Percentiles rank a stretch among this genome's conserved stretches.
Evolutionary conservation across 768 basidiomycete species (phyloP).

Genomic region (Ramaria sp.): DNA sequence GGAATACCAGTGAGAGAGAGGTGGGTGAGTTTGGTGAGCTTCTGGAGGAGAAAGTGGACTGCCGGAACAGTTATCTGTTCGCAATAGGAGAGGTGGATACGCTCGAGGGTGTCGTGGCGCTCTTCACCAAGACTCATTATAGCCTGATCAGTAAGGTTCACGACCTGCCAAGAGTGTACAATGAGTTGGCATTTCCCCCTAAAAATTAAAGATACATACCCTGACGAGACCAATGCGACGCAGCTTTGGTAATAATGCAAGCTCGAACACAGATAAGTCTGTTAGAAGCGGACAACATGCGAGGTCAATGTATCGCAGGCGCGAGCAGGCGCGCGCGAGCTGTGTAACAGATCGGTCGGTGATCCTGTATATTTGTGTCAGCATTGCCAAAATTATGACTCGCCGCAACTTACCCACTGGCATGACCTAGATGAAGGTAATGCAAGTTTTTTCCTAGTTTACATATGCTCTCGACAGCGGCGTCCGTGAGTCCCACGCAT

Average conservation of each 20-base stretch:
- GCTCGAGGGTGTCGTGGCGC: slow-evolving; percentile 77
- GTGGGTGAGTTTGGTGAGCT: slow-evolving; percentile 86
- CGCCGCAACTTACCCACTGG: slow-evolving; percentile 26
- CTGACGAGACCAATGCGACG: slow-evolving; percentile 92
- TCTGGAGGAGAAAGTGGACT: slow-evolving; percentile 80
- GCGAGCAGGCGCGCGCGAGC: slow-evolving; percentile 77
- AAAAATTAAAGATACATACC: neutral
- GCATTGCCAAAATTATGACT: neutral
- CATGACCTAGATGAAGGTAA: slow-evolving; percentile 92
- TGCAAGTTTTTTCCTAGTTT: slow-evolving; percentile 86
- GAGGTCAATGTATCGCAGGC: slow-evolving; percentile 91
- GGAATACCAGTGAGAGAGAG: slow-evolving; percentile 96
- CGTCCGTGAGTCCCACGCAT: slow-evolving; percentile 70
- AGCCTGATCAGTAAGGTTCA: slow-evolving; percentile 87
- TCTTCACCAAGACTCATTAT: slow-evolving; percentile 74
- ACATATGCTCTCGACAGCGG: slow-evolving; percentile 74
- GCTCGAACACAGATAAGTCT: slow-evolving; percentile 89
- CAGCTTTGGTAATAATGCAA: slow-evolving; percentile 79
- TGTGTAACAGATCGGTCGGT: slow-evolving; percentile 81
- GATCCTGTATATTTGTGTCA: slow-evolving; percentile 39
- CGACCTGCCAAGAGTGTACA: slow-evolving; percentile 31
- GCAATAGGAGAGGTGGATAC: slow-evolving; percentile 95
- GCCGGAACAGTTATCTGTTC: slow-evolving; percentile 90
- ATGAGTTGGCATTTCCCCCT: neutral
- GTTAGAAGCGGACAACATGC: slow-evolving; percentile 90